Evolutionary conservation across 2,329 filamentous ascomycete genomes (phyloP).

Genomic region (Fusarium pininemorale): DNA sequence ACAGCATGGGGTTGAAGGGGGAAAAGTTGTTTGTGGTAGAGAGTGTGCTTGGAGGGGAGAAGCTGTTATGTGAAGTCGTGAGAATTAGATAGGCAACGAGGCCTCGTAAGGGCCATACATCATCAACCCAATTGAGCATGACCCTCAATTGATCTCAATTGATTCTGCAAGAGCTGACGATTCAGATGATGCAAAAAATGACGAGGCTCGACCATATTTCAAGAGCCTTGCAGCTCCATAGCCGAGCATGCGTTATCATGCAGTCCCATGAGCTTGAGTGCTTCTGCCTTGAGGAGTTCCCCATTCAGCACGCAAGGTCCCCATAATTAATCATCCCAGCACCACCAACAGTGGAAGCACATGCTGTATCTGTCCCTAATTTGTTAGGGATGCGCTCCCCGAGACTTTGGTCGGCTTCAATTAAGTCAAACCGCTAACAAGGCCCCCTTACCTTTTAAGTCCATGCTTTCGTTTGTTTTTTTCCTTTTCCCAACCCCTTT

Average conservation of each 20-base stretch:
- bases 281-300: slow-evolving; percentile 41
- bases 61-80: slow-evolving; percentile 31
- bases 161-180: slow-evolving; percentile 10
- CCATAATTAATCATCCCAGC: slow-evolving; percentile 20
- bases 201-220: slow-evolving; percentile 20
- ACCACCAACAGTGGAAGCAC: slow-evolving; percentile 10
- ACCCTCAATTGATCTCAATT: slow-evolving; percentile 37
- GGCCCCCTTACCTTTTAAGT: slow-evolving; percentile 20
- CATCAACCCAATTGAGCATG: not conserved
- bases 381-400: slow-evolving; percentile 1
- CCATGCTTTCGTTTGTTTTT: slow-evolving; percentile 1
- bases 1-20: slow-evolving; percentile 30
- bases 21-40: slow-evolving; percentile 31
- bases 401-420: slow-evolving; percentile 14
- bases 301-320: slow-evolving; percentile 8
- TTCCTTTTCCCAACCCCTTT: slow-evolving; percentile 23
- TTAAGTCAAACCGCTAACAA: slow-evolving; percentile 15
- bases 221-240: slow-evolving; percentile 39
- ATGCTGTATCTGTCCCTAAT: slow-evolving; percentile 1
- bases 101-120: not conserved
- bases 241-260: slow-evolving; percentile 39
- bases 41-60: slow-evolving; percentile 32
- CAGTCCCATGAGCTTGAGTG: slow-evolving; percentile 37
- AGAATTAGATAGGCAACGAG: slow-evolving; percentile 38
- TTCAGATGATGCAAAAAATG: slow-evolving; percentile 26